Base-by-base conservation (phyloP, 176 grass and related monocot genomes). In the Phoenix roebelenii region DNA sequence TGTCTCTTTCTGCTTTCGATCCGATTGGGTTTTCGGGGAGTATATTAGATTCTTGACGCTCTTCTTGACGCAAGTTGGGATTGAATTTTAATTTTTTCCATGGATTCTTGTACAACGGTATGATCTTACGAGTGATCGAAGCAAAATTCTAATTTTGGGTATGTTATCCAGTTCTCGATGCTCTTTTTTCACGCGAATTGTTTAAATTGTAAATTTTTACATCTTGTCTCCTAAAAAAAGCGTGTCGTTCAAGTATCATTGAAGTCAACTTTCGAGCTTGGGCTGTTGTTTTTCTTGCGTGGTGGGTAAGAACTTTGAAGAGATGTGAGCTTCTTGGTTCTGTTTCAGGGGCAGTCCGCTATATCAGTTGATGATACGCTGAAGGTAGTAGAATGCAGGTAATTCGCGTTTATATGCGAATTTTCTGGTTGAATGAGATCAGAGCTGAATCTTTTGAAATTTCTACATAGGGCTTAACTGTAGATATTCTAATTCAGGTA, bases 381-480 rank as follows among this genome's bases (percentile, higher is more conserved):
- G 65, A 98, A 98, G 73, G 82, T 98, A 64, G 93, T 89, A 22
- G 71, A 84, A 17, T 98, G 88, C 88, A 98, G 88, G 93, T 98
- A 44, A 44, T 44, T 44, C 10, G 2, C 35, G 1, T 44, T 9
- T 44, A 14, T 44, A 44, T 44, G 3, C 32, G 61, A 61, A 4
- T 60, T 39, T 66, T 57, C 28, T 28, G 17, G 7, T 70, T 69
- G 0, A 57, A 44, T 16, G 23, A 23, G 12, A 58, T 19, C 23
- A 19, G 2, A 25, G 19, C 29, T 23, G 14, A 5, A 1, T 22
- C 71, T 22, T 64, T 74, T 59, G 44, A 16, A 56, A 55, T 15
- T 68, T 65, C 23, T 44, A 67, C 23, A 6, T 0, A 9, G 60
- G n/a, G 61, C 44, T 32, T 9, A 23, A 51, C 7, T 82, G 20